Percentiles rank a stretch among this genome's conserved stretches.
Evolutionary conservation across 805 yeast species (phyloP).

Genomic region (Debaryomyces maramus): DNA sequence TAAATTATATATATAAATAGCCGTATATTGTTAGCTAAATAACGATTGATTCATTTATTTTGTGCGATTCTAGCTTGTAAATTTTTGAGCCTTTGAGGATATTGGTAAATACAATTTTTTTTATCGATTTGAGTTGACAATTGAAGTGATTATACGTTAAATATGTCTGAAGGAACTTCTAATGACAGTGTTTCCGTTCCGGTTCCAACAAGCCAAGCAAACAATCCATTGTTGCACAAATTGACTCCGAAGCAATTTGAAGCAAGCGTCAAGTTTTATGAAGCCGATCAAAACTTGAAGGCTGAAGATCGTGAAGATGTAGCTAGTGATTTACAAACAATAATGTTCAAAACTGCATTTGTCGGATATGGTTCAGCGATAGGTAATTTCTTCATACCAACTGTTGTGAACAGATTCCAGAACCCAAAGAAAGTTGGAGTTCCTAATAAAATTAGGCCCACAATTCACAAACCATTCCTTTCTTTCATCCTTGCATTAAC

Average conservation of each 20-base stretch:
- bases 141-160: background rate
- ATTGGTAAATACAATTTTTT: too few relatives aligned
- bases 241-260: constrained; percentile 36
- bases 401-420: constrained; percentile 20
- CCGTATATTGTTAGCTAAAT: too few relatives aligned
- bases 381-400: constrained; percentile 31
- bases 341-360: constrained; percentile 24
- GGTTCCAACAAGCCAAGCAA: background rate
- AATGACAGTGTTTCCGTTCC: background rate
- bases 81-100: too few relatives aligned
- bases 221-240: constrained; percentile 28
- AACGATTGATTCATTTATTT: too few relatives aligned
- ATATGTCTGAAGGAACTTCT: background rate
- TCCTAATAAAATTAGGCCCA: constrained; percentile 4
- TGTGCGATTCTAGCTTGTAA: too few relatives aligned
- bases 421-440: constrained; percentile 1
- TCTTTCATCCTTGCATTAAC: constrained; percentile 33
- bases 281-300: constrained; percentile 39
- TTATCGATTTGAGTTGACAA: too few relatives aligned
- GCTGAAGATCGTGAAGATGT: constrained; percentile 30
- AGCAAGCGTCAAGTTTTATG: constrained; percentile 39
- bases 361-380: constrained; percentile 28
- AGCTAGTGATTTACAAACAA: constrained; percentile 28
- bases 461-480: constrained; percentile 31
- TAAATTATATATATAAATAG: background rate